Conservation (phyloP, 129 eudicot species). For the Flaveria ramosissima region DNA sequence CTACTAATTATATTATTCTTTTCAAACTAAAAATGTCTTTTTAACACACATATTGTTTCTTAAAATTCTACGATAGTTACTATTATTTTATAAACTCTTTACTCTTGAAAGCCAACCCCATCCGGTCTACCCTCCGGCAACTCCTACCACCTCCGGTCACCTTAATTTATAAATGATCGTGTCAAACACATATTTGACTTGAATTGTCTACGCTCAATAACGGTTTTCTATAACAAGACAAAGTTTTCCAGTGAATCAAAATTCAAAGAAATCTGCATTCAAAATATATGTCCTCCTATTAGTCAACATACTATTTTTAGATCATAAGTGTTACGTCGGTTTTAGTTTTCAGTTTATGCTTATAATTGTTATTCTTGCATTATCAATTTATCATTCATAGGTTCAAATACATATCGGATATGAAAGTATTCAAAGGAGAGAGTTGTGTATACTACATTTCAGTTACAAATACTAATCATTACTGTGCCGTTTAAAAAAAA, state of each 20-base stretch:
- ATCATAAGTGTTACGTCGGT: not conserved
- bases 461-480: too few species aligned
- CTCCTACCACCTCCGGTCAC: not conserved
- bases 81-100: too few species aligned
- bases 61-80: too few species aligned
- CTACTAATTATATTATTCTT: too few species aligned
- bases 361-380: not conserved
- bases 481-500: too few species aligned
- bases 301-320: not conserved
- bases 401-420: not conserved
- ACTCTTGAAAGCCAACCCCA: too few species aligned
- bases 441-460: too few species aligned
- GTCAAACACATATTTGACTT: not conserved
- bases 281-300: not conserved
- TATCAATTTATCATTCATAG: not conserved
- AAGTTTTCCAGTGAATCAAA: not conserved
- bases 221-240: not conserved
- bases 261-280: constrained; percentile 1
- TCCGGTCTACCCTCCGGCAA: not conserved
- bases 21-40: too few species aligned
- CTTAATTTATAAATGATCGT: not conserved
- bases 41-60: too few species aligned
- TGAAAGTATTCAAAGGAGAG: too few species aligned
- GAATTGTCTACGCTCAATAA: not conserved
- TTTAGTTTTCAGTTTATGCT: not conserved